These are phyloP conservation scores for Remersonia thermophila DNA, from an alignment of 2,329 filamentous ascomycete species.

Conservation along the genomic window DNA sequence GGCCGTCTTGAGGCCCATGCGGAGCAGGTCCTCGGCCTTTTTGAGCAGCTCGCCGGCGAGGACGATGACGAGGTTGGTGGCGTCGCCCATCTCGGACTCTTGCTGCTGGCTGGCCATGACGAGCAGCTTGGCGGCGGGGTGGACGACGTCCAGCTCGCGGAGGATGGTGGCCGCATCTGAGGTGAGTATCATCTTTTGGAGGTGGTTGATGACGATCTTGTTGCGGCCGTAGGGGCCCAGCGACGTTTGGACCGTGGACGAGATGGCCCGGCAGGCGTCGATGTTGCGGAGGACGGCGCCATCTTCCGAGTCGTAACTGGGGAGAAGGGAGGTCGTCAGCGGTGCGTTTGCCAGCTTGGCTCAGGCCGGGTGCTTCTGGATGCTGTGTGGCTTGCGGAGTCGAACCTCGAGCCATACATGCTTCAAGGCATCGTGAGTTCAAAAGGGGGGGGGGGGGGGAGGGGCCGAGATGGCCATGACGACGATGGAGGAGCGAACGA, in stretches of 20 bases:
- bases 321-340: slow-evolving; percentile 20
- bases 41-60: slow-evolving; percentile 88
- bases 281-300: slow-evolving; percentile 97
- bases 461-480: slow-evolving; percentile 4
- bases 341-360: slow-evolving; percentile 6
- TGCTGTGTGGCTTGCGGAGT: no score
- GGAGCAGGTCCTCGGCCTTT: slow-evolving; percentile 91
- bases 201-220: slow-evolving; percentile 99
- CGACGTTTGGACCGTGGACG: slow-evolving; percentile 91
- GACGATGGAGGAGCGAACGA: slow-evolving; percentile 7
- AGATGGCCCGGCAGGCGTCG: slow-evolving; percentile 92
- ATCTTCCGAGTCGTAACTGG: slow-evolving; percentile 96
- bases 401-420: no score
- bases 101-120: slow-evolving; percentile 99
- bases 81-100: slow-evolving; percentile 97
- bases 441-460: neutral
- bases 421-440: neutral
- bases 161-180: slow-evolving; percentile 96
- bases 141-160: slow-evolving; percentile 92
- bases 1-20: slow-evolving; percentile 96
- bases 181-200: slow-evolving; percentile 98
- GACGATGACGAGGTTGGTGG: slow-evolving; percentile 93
- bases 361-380: no score
- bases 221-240: slow-evolving; percentile 95
- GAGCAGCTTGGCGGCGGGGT: slow-evolving; percentile 91